phyloP scores from a whole-genome alignment of 2,329 filamentous ascomycete species.

The Ophiocordyceps polyrhachis-furcata region DNA sequence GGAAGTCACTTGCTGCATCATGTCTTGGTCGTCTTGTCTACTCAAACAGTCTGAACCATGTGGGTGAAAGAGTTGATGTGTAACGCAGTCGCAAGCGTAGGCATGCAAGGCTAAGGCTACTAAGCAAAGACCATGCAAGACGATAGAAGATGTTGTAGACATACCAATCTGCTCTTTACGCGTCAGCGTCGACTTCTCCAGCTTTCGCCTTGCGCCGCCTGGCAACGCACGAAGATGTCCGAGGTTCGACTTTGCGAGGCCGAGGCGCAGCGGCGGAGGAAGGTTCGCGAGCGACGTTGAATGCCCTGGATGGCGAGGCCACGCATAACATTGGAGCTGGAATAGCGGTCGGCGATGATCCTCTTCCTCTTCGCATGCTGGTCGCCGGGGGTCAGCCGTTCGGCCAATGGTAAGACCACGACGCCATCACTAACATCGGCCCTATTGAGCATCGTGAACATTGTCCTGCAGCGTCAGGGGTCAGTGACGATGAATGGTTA shows the following conservation, averaged over 20 bases:
- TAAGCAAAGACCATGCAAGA: slow-evolving; percentile 1
- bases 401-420: not conserved
- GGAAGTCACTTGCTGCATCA: slow-evolving; percentile 51
- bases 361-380: slow-evolving; percentile 46
- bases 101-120: slow-evolving; percentile 31
- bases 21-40: slow-evolving; percentile 33
- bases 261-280: slow-evolving; percentile 32
- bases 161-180: slow-evolving; percentile 11
- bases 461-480: slow-evolving; percentile 22
- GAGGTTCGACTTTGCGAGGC: slow-evolving; percentile 22
- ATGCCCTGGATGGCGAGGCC: slow-evolving; percentile 36
- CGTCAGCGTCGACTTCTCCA: slow-evolving; percentile 2
- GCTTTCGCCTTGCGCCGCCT: not conserved
- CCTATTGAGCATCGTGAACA: slow-evolving; percentile 40
- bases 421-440: slow-evolving; percentile 21
- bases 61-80: slow-evolving; percentile 51
- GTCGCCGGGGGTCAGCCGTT: not conserved
- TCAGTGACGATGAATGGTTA: not conserved
- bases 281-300: slow-evolving; percentile 32
- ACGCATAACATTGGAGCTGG: slow-evolving; percentile 47
- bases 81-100: slow-evolving; percentile 51
- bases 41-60: slow-evolving; percentile 42
- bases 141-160: slow-evolving; percentile 2
- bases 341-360: slow-evolving; percentile 46
- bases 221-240: slow-evolving; percentile 38